Percentiles rank a stretch among this genome's conserved stretches.
These are phyloP conservation scores for Cercospora zeina DNA, from an alignment of 2,329 filamentous ascomycete genomes.

Conservation along the genomic window DNA sequence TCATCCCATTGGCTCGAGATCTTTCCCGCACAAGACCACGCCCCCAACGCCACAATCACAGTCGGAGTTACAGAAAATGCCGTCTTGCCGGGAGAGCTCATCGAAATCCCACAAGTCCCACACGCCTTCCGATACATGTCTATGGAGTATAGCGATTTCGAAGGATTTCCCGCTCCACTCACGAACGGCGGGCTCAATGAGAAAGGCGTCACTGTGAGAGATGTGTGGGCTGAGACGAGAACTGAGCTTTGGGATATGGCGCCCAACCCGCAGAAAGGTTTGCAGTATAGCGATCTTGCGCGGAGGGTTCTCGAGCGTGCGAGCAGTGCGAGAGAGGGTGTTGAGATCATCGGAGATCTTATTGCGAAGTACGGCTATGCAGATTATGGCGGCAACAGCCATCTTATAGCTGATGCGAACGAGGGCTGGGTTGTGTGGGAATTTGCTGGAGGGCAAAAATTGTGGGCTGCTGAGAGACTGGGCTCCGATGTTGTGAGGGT, in stretches of 20 bases:
- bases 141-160: constrained; percentile 45
- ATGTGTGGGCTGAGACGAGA: constrained; percentile 47
- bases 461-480: constrained; percentile 43
- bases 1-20: constrained; percentile 53
- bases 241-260: constrained; percentile 47
- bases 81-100: constrained; percentile 40
- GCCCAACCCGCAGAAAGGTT: constrained; percentile 44
- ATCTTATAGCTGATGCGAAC: constrained; percentile 46
- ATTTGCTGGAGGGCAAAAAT: constrained; percentile 40
- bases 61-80: constrained; percentile 48
- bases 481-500: constrained; percentile 39
- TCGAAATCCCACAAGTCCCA: constrained; percentile 41
- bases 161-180: constrained; percentile 48
- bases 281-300: constrained; percentile 48
- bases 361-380: constrained; percentile 47
- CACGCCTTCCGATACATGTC: constrained; percentile 43
- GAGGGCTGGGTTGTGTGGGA: constrained; percentile 44
- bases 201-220: constrained; percentile 46
- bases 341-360: constrained; percentile 46
- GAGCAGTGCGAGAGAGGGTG: constrained; percentile 45
- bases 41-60: constrained; percentile 46
- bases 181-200: constrained; percentile 51
- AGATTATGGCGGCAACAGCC: constrained; percentile 48
- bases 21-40: constrained; percentile 47
- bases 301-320: constrained; percentile 47